Base-by-base conservation (phyloP, 371 early-diverging fungal species). In the Mucor racemosus region DNA sequence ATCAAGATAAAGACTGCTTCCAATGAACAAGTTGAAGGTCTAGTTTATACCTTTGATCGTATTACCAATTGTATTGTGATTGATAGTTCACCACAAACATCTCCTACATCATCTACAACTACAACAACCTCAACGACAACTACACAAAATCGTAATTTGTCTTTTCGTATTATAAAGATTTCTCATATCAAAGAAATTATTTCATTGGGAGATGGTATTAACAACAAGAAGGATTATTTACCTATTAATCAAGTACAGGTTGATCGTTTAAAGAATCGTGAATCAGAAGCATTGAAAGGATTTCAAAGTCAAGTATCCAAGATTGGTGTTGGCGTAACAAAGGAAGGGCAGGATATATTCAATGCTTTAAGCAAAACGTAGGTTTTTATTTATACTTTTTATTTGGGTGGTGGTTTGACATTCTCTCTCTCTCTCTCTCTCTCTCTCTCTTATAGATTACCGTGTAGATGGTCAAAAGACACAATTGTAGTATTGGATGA, bases 401-500 rank as follows among this genome's bases (percentile, higher is more conserved):
- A 1, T 26, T 26, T 26, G 26, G 3, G 26, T 26, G 26, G 26
- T 26, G 26, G 26, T 26, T 26, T 26, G 3, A 26, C 3, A 26
- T 3, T 26, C 26, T 26, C 26, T 26, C n/a, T n/a, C n/a, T n/a
- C n/a, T n/a, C n/a, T n/a, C n/a, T n/a, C n/a, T n/a, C n/a, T n/a
- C n/a, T n/a, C n/a, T 26, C 26, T 26, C 26, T 26, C 3, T 26
- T 3, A 3, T 75, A 91, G 91, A 33, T 74, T 94, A 65, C 94
- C 94, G n/a, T 93, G 93, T 67, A 84, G 88, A 34, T 94, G 94
- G 94, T 75, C 82, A 41, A 87, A 90, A 65, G 88, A 90, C 68
- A 81, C 82, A 42, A 94, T 94, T 72, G 81, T 92, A 5, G 94
- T 94, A 6, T 76, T 94, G 81, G 94, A 94, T 75, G 94, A 94